Evolutionary conservation across 2,329 filamentous ascomycete genomes (phyloP), one percentile per base, ranked within the genome.

Genomic region (Annulohypoxylon truncatum): DNA sequence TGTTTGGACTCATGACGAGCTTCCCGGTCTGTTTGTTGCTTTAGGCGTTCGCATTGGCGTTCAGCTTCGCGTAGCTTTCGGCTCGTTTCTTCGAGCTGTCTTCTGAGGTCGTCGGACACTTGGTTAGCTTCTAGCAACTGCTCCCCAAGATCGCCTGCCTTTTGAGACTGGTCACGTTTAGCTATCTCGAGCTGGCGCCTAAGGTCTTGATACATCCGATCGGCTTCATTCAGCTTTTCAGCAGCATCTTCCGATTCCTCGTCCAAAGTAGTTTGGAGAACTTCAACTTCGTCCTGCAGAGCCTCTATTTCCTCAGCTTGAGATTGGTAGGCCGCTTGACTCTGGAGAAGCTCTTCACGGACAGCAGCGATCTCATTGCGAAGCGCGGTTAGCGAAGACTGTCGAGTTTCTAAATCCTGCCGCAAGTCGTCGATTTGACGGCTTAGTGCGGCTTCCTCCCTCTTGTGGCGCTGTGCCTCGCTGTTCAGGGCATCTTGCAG

Each of bases 341-440:
- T 86, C 52, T 90, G 82, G n/a, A 91, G 87, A 7, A 94, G 83
- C 60, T 93, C 89, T 68, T 94, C 91, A 57, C 87, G 87, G 7
- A 89, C 85, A 6, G 82, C 79, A 1, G 90, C 87, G 2, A 94
- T 79, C 72, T 94, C 91, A 55, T 83, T 85, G 55, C 90, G 87
- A 24, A 91, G 82, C 52, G 87, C 85, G 15, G 90, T 90, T 4
- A 93, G 78, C 44, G 87, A 82, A n/a, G 84, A 81, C 73, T 91
- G 87, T 67, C 90, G 88, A 26, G 86, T 82, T 60, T 90, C 85
- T 10, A 96, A 83, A 62, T 93, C 92, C 50, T 88, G 85, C 73
- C 91, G 90, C 8, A 96, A 82, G 53, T 91, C 90, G 48, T 91
- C 87, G 54, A 97, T 88, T 76, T 96, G 92, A n/a, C 87, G 85